Percentiles rank a stretch among this genome's conserved stretches.
These are phyloP conservation scores for Mortierella antarctica DNA, from an alignment of 192 early-diverging fungal species.

Conservation along the genomic window DNA sequence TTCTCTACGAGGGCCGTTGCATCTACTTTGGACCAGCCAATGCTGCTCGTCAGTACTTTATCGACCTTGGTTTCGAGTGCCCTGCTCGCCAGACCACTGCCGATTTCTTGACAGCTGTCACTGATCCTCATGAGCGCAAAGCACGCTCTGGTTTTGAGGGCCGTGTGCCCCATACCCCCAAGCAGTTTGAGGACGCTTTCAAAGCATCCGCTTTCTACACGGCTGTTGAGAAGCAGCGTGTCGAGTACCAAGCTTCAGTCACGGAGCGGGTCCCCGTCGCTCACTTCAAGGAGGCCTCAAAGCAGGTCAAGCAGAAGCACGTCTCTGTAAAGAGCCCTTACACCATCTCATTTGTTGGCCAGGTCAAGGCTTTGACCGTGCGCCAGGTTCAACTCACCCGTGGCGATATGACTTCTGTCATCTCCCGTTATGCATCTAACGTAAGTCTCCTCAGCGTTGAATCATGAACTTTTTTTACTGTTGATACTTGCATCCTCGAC, in stretches of 20 bases:
- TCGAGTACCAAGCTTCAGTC: conserved; percentile 57
- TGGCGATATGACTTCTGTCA: conserved; percentile 62
- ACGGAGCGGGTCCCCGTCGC: conserved; percentile 37
- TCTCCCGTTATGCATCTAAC: conserved; percentile 62
- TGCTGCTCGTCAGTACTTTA: conserved; percentile 71
- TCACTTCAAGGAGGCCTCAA: conserved; percentile 61
- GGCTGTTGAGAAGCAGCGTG: conserved; percentile 52
- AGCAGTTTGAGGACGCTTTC: conserved; percentile 73
- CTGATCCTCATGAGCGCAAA: conserved; percentile 69
- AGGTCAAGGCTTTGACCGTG: conserved; percentile 66
- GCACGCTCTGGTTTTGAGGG: conserved; percentile 66
- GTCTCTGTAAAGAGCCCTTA: conserved; percentile 68
- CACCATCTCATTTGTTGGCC: conserved; percentile 70
- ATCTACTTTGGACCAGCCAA: conserved; percentile 75
- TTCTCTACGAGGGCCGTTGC: conserved; percentile 74
- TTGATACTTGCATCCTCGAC: neutral
- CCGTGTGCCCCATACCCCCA: conserved; percentile 64
- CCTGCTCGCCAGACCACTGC: conserved; percentile 75
- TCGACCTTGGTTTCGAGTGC: conserved; percentile 68
- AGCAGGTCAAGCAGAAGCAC: conserved; percentile 66
- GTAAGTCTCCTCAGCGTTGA: neutral
- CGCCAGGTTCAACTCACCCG: conserved; percentile 74
- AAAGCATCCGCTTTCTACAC: conserved; percentile 55
- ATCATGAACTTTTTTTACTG: neutral
- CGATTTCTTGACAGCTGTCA: conserved; percentile 80